Evolutionary conservation across 306 rosid genomes (phyloP), one percentile per base, ranked within the genome.

Genomic region (Cucurbita pepo): DNA sequence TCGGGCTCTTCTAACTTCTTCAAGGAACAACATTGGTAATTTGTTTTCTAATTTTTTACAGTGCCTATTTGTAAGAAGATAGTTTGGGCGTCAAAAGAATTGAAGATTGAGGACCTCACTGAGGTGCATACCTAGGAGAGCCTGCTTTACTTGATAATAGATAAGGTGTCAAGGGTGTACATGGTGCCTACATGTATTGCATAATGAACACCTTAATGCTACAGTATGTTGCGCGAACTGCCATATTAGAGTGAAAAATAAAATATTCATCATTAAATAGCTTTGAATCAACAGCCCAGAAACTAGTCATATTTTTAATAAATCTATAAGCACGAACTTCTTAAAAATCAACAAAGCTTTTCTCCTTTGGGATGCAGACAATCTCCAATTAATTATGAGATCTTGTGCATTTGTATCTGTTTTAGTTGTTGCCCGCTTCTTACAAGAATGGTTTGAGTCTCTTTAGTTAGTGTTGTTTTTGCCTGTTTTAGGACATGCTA

Each of bases 1-100:
- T 83, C 96, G 71, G 79, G 99, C 99, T 77, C 99, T 95, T 80
- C 85, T 95, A 78, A 95, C 99, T 57, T 95, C 99, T 83, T 91
- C 99, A 77, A 90, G 76, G 86, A 89, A 95, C 61, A 85, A 95
- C 56, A 89, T 89, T 73, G 99, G 99, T 95, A 91, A 77, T 72
- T 75, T 72, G 72, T 82, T 77, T 67, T 56, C 63, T 56, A 22
- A 61, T 74, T 40, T 79, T 75, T 79, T 53, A 36, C 73, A 57
- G 51, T 18, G 34, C 5, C 12, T 55, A 18, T 55, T 55, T 55
- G 59, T 55, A 19, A 3, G 34, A 55, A 55, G 34, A 3, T 55
- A 55, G 34, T 55, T 55, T 8, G 60, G 60, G 60, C 21, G 60
- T 19, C 19, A 19, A 50, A 50, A 19, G 34, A 55, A 55, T 18